phyloP scores from a whole-genome alignment of 768 basidiomycete genomes.

The Termitomyces sp. region DNA sequence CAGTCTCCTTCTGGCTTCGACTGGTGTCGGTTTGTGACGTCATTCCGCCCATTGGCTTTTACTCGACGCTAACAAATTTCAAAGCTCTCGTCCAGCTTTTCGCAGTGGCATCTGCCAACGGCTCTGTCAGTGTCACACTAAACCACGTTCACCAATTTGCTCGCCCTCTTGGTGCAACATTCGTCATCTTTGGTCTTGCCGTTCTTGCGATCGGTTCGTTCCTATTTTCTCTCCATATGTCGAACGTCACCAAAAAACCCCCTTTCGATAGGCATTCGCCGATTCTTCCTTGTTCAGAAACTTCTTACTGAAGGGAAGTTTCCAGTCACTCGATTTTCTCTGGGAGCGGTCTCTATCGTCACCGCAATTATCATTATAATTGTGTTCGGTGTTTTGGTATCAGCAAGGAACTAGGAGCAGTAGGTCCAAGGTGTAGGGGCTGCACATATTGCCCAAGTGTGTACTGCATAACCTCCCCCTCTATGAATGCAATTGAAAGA shows the following conservation, averaged over 20 bases:
- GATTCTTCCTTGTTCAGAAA: slow-evolving; percentile 53
- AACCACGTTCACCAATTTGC: slow-evolving; percentile 31
- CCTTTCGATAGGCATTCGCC: slow-evolving; percentile 34
- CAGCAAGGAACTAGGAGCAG: slow-evolving; percentile 7
- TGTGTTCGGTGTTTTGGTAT: slow-evolving; percentile 18
- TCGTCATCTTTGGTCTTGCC: slow-evolving; percentile 41
- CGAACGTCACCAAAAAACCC: background rate
- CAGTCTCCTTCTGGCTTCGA: slow-evolving; percentile 53
- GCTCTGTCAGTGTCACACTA: slow-evolving; percentile 5
- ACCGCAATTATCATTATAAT: slow-evolving; percentile 12
- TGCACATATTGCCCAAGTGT: background rate
- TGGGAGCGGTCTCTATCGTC: slow-evolving; percentile 31
- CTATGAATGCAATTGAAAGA: background rate
- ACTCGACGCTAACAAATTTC: background rate
- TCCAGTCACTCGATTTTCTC: slow-evolving; percentile 47
- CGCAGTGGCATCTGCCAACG: slow-evolving; percentile 27
- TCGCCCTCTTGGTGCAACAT: slow-evolving; percentile 49
- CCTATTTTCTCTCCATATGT: background rate
- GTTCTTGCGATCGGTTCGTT: slow-evolving; percentile 47
- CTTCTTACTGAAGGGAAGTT: slow-evolving; percentile 49
- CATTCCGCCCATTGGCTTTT: background rate
- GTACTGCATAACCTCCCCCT: background rate
- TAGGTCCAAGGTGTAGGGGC: no score
- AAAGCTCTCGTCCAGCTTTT: slow-evolving; percentile 58
- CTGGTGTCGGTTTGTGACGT: slow-evolving; percentile 52